Conservation (phyloP, 2,329 filamentous ascomycete genomes). For the Fusarium praegraminearum region DNA sequence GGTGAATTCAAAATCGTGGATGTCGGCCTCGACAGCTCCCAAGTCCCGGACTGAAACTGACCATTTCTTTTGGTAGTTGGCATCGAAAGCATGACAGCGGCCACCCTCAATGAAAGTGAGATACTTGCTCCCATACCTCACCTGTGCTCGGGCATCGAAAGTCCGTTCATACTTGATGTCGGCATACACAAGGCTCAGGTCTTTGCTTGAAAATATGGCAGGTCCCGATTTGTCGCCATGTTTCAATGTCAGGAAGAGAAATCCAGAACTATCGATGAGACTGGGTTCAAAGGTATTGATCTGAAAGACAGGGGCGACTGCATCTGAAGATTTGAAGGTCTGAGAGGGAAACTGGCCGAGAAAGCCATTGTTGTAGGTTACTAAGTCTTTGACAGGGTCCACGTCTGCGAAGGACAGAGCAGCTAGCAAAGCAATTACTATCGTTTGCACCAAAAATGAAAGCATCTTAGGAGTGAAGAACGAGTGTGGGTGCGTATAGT, state of each 20-base stretch:
- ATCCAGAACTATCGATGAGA: constrained; percentile 36
- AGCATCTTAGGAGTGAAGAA: constrained; percentile 22
- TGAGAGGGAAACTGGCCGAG: constrained; percentile 40
- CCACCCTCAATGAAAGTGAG: constrained; percentile 43
- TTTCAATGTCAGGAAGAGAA: constrained; percentile 39
- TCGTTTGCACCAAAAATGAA: constrained; percentile 2
- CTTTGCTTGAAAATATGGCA: constrained; percentile 42
- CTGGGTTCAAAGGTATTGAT: constrained; percentile 36
- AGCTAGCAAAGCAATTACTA: constrained; percentile 6
- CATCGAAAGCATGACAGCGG: constrained; percentile 38
- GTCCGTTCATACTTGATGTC: constrained; percentile 34
- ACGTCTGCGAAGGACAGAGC: constrained; percentile 24
- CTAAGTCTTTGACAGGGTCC: constrained; percentile 27
- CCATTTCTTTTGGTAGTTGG: constrained; percentile 40
- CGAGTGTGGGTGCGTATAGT: not conserved
- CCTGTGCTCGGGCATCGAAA: constrained; percentile 41
- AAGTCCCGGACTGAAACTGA: constrained; percentile 32
- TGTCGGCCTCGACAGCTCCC: constrained; percentile 31
- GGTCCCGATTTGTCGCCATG: constrained; percentile 36
- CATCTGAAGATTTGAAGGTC: constrained; percentile 35
- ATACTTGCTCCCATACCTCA: constrained; percentile 29
- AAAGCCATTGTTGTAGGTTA: constrained; percentile 32
- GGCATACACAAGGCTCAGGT: constrained; percentile 42
- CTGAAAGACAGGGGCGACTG: constrained; percentile 41
- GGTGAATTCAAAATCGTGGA: constrained; percentile 45